Conservation (phyloP, 345 rosid genomes). For the Salix exigua region DNA sequence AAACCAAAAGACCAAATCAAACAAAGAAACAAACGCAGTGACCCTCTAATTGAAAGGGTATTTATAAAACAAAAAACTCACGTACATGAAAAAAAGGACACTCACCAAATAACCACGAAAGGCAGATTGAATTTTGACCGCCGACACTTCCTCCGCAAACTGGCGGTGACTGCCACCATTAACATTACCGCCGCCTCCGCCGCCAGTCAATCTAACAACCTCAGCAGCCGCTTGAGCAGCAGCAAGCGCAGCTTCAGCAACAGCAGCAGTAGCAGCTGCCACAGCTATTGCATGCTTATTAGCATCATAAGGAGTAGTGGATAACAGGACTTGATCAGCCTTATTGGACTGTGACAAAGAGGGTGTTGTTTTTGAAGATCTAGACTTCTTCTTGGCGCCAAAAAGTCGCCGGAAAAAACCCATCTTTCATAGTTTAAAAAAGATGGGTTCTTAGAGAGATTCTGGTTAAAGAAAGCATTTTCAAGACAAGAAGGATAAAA, state of each 20-base stretch:
- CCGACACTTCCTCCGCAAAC: constrained; percentile 10
- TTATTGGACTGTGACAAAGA: constrained; percentile 10
- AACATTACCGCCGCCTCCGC: not conserved
- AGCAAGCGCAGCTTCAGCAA: constrained; percentile 34
- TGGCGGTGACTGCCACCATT: constrained; percentile 3
- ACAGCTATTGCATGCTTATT: constrained; percentile 32
- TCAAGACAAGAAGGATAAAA: not conserved
- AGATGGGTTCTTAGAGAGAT: not conserved
- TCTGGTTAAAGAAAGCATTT: not conserved
- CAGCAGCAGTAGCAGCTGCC: constrained; percentile 35
- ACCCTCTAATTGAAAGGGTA: not conserved
- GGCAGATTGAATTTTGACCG: constrained; percentile 28
- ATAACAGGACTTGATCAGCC: not conserved
- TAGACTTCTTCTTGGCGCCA: constrained; percentile 41
- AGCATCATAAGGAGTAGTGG: constrained; percentile 3
- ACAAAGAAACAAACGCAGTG: not conserved
- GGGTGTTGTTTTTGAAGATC: constrained; percentile 19
- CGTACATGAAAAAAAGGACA: not conserved
- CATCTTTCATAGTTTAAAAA: constrained; percentile 44
- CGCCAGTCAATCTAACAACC: constrained; percentile 30
- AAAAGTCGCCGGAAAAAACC: constrained; percentile 77
- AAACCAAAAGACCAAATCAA: not conserved
- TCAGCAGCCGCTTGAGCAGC: constrained; percentile 35
- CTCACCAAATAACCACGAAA: constrained; percentile 36
- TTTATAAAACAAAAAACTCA: not conserved